Evolutionary conservation across 2,329 filamentous ascomycete species (phyloP), one percentile per base, ranked within the genome.

Genomic region (Stagonosporopsis vannaccii): DNA sequence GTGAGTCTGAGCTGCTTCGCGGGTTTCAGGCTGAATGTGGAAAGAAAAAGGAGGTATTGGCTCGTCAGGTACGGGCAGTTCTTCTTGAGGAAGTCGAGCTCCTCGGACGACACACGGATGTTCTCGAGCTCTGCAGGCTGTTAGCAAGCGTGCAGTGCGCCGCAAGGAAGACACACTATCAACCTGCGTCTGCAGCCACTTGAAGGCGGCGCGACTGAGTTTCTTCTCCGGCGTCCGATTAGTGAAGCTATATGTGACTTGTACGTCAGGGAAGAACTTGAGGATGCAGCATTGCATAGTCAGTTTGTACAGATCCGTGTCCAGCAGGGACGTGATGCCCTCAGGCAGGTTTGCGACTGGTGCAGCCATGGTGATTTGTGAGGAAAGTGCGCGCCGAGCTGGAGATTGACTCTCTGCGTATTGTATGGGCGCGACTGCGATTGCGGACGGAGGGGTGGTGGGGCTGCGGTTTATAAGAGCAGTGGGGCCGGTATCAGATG

Each of bases 171-270:
- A 6, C 61, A n/a, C 75, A 91, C 90, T 94, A 66, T 85, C 83
- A 66, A 97, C 90, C 74, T 99, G 94, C 42, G 87, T 80, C 68
- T 91, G 80, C 1, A 99, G 83, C 95, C 95, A 99, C 44, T 83
- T 82, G 77, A 91, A 97, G 28, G 92, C 95, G 53, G 84, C 84
- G 66, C 92, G 86, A 23, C 87, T 96, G 56, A 99, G 82, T 75
- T 93, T 92, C 87, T 97, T 96, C 59, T 97, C 87, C 7, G 92
- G 91, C 1, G 95, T 99, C 46, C 95, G 90, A 75, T 99, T 99
- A 47, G 92, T 98, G 79, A 96, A 97, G 57, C 90, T 87, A 73
- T 98, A 99, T 2, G 91, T 92, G 56, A 98, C 95, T 40, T 88
- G 85, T 68, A 75, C 80, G 56, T 93, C 83, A 30, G 89, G 89